These are phyloP conservation scores for Yamadazyma conglobata DNA, from an alignment of 1,139 yeast genomes.

Conservation along the genomic window DNA sequence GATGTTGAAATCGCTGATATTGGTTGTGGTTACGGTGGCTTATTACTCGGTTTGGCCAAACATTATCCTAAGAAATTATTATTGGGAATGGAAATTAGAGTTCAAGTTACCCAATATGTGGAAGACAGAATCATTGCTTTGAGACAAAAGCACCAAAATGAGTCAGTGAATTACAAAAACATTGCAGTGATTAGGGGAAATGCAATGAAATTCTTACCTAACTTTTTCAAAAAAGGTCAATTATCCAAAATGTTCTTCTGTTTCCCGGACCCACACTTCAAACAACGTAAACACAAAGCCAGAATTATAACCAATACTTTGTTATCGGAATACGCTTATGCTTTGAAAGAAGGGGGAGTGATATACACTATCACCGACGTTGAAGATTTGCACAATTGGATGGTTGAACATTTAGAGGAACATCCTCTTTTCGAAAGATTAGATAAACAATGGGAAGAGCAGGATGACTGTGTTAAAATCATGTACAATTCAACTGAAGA, in stretches of 20 bases:
- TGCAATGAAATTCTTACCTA: constrained; percentile 96
- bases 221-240: constrained; percentile 80
- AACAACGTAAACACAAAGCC: constrained; percentile 95
- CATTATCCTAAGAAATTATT: constrained; percentile 69
- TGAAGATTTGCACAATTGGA: constrained; percentile 90
- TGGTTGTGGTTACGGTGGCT: constrained; percentile 98
- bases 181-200: constrained; percentile 90
- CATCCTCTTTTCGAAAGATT: constrained; percentile 90
- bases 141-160: constrained; percentile 45
- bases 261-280: constrained; percentile 98
- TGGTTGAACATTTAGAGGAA: constrained; percentile 84
- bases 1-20: constrained; percentile 89
- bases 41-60: constrained; percentile 75
- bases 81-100: constrained; percentile 95
- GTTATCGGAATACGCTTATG: constrained; percentile 89
- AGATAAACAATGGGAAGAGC: constrained; percentile 70
- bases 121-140: constrained; percentile 92
- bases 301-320: constrained; percentile 89
- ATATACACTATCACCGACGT: constrained; percentile 96
- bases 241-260: constrained; percentile 92
- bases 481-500: constrained; percentile 95
- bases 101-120: constrained; percentile 94
- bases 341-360: constrained; percentile 80
- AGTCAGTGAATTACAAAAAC: constrained; percentile 55
- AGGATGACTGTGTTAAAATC: constrained; percentile 76